Base-by-base conservation (phyloP, 2,329 filamentous ascomycete species). In the Exserohilum rostratum region DNA sequence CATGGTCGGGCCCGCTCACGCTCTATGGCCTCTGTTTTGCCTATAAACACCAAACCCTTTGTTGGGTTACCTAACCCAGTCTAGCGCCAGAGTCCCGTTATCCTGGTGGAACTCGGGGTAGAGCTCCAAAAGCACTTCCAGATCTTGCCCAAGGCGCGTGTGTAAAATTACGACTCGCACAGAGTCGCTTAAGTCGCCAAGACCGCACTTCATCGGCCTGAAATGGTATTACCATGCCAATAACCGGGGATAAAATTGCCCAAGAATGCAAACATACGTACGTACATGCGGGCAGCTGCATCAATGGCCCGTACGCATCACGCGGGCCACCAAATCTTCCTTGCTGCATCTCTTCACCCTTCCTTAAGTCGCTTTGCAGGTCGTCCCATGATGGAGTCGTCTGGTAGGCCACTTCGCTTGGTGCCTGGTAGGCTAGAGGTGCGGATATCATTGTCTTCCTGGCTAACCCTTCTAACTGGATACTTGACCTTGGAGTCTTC, bases 371-470 rank as follows among this genome's bases (percentile, higher is more conserved):
- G 81, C 70, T 86, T 85, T 12, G 80, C 72, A 12, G 82, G 80
- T 52, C 81, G 70, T 17, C 78, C 78, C 44, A 87, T 79, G n/a
- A 96, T 70, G 47, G 80, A 83, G 74, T 97, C 93, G 69, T 98
- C 93, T 0, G 89, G 90, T 35, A 96, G 71, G 0, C 90, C 93
- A 61, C 89, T 93, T 55, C 93, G 82, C 79, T 98, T 98, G 0
- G 93, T 96, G 0, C 93, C 95, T 0, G 93, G 91, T 31, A 97
- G 76, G 73, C 91, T 96, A 38, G 88, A 88, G 0, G 90, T 93
- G n/a, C 91, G 83, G 52, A 98, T 97, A 75, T 98, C 95, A 66
- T 96, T 96, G 72, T 97, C 92, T 69, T 99, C 95, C 67, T 96
- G 89, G 66, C 90, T 96, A 35, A 99, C 93, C 44, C 93, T 85